Evolutionary conservation across 2,329 filamentous ascomycete genomes (phyloP), one percentile per base, ranked within the genome.

Genomic region (Penicillium sp.): DNA sequence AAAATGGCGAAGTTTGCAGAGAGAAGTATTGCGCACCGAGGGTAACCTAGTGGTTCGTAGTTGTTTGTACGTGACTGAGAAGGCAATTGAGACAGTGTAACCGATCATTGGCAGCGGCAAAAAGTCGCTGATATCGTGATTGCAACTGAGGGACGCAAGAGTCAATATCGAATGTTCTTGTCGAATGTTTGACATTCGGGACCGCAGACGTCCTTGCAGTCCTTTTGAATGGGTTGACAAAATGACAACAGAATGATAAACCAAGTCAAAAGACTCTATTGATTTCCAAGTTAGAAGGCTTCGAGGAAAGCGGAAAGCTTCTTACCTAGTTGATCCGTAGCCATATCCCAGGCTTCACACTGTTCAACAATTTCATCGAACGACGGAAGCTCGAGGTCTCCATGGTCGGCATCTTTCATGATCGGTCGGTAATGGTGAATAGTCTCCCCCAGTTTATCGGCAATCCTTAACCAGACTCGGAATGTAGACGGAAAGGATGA

Each of bases 11-110:
- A 63, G 4, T 29, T 59, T 47, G 1, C 38, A 22, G 31, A 53
- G 57, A 3, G 60, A 56, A 5, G 46, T 50, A 18, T 43, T 9
- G 32, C 55, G 56, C 0, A 52, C 49, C 31, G 54, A 61, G 6
- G 43, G 50, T 6, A 61, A 44, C 32, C 55, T 52, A 24, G 52
- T 57, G n/a, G 49, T 39, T 42, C 58, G 52, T 14, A 52, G 39
- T 4, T 57, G 58, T 34, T 59, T 63, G 44, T 61, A 63, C 0
- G 60, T 49, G 5, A 63, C 46, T 3, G 56, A 59, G 36, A 61
- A 61, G 4, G 27, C 56, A 4, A 63, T 45, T 1, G 60, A 60
- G 34, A 63, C 44, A 14, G 54, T 45, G 52, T 62, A 61, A 21
- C 58, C 29, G n/a, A 59, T 24, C 22, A 59, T 49, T 7, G 58